phyloP scores from a whole-genome alignment of 257 asterid genomes.

The Linderniella brevidens region DNA sequence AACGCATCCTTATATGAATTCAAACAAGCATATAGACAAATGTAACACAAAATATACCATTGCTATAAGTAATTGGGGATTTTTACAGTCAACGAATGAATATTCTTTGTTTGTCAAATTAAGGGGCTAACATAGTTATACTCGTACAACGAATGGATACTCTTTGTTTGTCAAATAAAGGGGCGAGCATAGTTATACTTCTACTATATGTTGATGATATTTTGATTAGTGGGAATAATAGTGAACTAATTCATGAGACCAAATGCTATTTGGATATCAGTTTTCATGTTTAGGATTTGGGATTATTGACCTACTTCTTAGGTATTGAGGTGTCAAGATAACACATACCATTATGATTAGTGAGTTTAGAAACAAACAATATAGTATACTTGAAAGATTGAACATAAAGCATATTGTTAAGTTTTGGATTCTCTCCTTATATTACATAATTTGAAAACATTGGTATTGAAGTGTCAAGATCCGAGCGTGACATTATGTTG shows the following conservation, averaged over 20 bases:
- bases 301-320: neutral
- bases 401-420: no score
- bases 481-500: no score
- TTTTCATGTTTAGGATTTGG: neutral
- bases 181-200: neutral
- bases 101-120: neutral
- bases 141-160: neutral
- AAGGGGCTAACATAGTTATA: neutral
- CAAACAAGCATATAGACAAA: neutral
- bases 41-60: neutral
- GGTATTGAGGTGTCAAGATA: no score
- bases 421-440: no score
- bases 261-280: rapidly evolving
- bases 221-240: neutral
- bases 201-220: constrained; percentile 4
- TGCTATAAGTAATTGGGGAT: neutral
- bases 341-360: no score
- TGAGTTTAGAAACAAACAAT: no score
- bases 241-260: no score
- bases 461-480: no score
- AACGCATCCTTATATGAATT: neutral
- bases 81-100: neutral
- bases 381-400: no score
- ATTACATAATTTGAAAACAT: no score
- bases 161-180: neutral